Percentiles rank a stretch among this genome's conserved stretches.
Evolutionary conservation across 768 basidiomycete genomes (phyloP).

Genomic region (Chalciporus pseudorubinellus): DNA sequence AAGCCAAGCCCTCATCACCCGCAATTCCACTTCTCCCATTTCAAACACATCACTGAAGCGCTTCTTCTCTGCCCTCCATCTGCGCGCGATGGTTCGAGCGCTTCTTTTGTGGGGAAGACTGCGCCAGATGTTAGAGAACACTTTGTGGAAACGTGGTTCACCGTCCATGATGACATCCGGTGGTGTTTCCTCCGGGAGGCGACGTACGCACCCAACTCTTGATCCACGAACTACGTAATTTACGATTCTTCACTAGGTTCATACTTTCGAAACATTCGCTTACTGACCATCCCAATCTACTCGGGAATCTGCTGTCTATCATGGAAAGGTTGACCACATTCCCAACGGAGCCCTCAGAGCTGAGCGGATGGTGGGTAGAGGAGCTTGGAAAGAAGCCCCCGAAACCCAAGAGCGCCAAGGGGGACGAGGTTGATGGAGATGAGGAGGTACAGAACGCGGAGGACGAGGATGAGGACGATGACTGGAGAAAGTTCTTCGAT

Average conservation of each 20-base stretch:
- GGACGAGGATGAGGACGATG: conserved; percentile 41
- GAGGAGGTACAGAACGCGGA: conserved; percentile 35
- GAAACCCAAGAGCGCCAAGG: conserved; percentile 44
- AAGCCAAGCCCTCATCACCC: conserved; percentile 45
- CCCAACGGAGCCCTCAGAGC: conserved; percentile 64
- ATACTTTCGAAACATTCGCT: conserved; percentile 25
- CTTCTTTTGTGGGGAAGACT: conserved; percentile 36
- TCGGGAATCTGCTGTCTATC: conserved; percentile 57
- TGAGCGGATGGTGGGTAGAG: conserved; percentile 78
- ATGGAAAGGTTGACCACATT: conserved; percentile 70
- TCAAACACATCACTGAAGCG: conserved; percentile 59
- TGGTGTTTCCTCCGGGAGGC: conserved; percentile 88
- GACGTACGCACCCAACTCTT: conserved; percentile 43
- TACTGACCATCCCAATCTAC: conserved; percentile 38
- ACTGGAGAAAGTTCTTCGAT: conserved; percentile 87
- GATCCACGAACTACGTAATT: neutral
- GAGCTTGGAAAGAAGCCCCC: conserved; percentile 60
- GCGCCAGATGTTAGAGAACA: conserved; percentile 59
- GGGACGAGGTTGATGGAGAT: conserved; percentile 36
- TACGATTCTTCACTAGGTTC: conserved; percentile 10
- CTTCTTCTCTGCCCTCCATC: conserved; percentile 64
- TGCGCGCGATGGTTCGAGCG: conserved; percentile 19
- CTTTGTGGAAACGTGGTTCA: conserved; percentile 73
- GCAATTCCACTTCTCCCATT: conserved; percentile 66
- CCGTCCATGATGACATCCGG: conserved; percentile 76